Conservation (phyloP, 139 green algal genomes). For the Coelastrella sp. region DNA sequence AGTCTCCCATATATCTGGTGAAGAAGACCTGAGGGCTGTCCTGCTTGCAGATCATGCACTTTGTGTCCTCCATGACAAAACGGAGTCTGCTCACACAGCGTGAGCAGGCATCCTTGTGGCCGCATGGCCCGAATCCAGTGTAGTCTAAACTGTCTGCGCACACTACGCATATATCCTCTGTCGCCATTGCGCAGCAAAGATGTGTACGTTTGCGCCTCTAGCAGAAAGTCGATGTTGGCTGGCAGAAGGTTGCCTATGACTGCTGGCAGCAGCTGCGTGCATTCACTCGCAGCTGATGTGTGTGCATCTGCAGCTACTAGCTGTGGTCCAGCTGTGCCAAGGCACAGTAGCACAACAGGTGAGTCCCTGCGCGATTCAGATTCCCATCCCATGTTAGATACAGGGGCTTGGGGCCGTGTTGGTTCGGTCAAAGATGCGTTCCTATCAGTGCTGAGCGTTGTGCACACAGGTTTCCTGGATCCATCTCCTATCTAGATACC, state of each 20-base stretch:
- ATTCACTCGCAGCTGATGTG: too few species aligned
- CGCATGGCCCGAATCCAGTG: slow-evolving; percentile 84
- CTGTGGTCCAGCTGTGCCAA: neutral
- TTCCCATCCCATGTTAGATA: neutral
- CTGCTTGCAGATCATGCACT: slow-evolving; percentile 92
- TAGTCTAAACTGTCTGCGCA: slow-evolving; percentile 92
- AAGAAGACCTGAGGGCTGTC: slow-evolving; percentile 72
- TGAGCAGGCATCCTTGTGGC: slow-evolving; percentile 88
- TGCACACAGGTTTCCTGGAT: neutral
- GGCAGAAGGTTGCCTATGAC: neutral
- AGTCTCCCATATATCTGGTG: slow-evolving; percentile 84
- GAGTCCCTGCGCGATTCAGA: neutral
- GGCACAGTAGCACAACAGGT: neutral
- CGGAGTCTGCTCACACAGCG: slow-evolving; percentile 84
- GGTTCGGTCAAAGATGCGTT: too few species aligned
- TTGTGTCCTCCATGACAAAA: slow-evolving; percentile 86
- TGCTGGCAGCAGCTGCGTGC: too few species aligned
- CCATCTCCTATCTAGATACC: neutral
- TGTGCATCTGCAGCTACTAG: too few species aligned
- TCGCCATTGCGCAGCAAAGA: slow-evolving; percentile 35
- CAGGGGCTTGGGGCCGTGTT: too few species aligned
- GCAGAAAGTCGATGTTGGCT: neutral
- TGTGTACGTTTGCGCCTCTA: neutral
- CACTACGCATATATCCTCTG: slow-evolving; percentile 84
- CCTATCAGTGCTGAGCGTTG: too few species aligned